Base-by-base conservation (phyloP, 805 yeast species). In the Zygotorulaspora florentina region DNA sequence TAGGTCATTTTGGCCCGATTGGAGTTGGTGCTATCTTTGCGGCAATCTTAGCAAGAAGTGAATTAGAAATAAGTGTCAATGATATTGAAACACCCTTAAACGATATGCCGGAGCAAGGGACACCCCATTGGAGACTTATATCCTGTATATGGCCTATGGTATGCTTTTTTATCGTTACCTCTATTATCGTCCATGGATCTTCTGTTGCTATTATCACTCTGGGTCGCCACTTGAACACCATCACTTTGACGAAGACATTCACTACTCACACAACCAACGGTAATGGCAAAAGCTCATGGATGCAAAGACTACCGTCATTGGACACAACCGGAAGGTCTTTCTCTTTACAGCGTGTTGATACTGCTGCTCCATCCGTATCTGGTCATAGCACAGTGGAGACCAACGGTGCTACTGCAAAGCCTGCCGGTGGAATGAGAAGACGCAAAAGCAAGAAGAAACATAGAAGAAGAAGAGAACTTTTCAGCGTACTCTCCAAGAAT, bases 1-100 rank as follows among this genome's bases (percentile, higher is more conserved):
- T 95, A 64, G 96, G 96, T 16, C 96, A 89, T 68, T 89, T 90
- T 65, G 97, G 97, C 13, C 96, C 97, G 1, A 87, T 90, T 59
- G 97, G 97, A 39, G 96, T 89, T 17, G 96, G 96, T 47, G 96
- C 96, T 1, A 73, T 89, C 7, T 88, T 86, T 65, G 91, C 93
- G 35, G 82, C 87, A 5, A 81, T 89, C 40, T 70, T 88, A 51
- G 87, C 95, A 0, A 77, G 91, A 50, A 77, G 80, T 8, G 85
- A 82, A 50, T 67, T 85, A 43, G 95, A 87, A 59, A 70, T 66
- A 7, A 69, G 67, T 47, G 68, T 71, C 13, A 70, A 76, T 17
- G 68, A 61, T 3, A 77, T 75, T 23, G 77, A 76, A 33, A 80
- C 85, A 0, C 91, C 91, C 0, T 61, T 81, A 28, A 69, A 64